Conservation (phyloP, 805 yeast genomes). For the Vanderwaltozyma yarrowii region DNA sequence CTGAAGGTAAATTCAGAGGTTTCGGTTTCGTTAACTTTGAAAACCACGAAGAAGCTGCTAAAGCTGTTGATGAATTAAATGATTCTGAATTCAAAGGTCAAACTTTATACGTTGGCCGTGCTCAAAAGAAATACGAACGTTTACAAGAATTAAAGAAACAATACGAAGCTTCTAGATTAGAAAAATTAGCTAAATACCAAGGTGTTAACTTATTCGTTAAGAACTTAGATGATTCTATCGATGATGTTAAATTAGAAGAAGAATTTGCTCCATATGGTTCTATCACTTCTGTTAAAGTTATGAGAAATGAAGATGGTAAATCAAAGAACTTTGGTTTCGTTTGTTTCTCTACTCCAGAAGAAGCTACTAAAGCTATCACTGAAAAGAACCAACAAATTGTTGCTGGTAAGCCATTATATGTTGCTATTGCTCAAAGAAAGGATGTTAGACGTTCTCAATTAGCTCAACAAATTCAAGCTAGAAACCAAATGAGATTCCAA, state of each 20-base stretch:
- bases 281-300: slow-evolving; percentile 92
- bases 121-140: slow-evolving; percentile 98
- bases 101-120: slow-evolving; percentile 91
- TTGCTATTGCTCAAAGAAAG: slow-evolving; percentile 97
- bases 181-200: slow-evolving; percentile 87
- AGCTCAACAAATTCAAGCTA: slow-evolving; percentile 95
- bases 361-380: slow-evolving; percentile 95
- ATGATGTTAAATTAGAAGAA: slow-evolving; percentile 83
- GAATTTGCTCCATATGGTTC: slow-evolving; percentile 90
- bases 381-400: slow-evolving; percentile 98
- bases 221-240: slow-evolving; percentile 89
- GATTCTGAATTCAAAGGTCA: slow-evolving; percentile 79
- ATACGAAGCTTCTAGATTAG: slow-evolving; percentile 85
- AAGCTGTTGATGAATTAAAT: slow-evolving; percentile 87
- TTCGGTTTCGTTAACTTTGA: slow-evolving; percentile 93
- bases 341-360: slow-evolving; percentile 95
- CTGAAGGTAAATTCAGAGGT: slow-evolving; percentile 84
- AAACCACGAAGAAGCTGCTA: slow-evolving; percentile 75
- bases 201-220: slow-evolving; percentile 95
- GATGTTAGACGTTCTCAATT: slow-evolving; percentile 95
- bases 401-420: slow-evolving; percentile 92
- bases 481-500: slow-evolving; percentile 97
- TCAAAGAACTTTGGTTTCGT: slow-evolving; percentile 99
- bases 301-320: slow-evolving; percentile 90
- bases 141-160: slow-evolving; percentile 89